phyloP scores from a whole-genome alignment of 2,329 filamentous ascomycete genomes.

The Dryadomyces quercivorus region DNA sequence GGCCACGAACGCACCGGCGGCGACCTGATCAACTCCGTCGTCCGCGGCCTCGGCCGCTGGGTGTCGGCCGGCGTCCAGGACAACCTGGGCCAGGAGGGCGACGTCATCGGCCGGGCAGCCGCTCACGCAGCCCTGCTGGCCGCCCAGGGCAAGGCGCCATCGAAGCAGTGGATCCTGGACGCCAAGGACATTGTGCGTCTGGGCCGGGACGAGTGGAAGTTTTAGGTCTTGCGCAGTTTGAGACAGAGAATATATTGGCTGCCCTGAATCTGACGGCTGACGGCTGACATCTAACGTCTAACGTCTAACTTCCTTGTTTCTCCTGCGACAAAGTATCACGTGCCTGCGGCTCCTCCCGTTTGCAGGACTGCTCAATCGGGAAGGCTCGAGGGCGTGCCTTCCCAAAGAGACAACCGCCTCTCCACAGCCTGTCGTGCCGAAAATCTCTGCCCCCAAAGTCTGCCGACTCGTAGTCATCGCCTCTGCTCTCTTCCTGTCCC shows the following conservation, averaged over 20 bases:
- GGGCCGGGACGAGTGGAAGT: constrained; percentile 46
- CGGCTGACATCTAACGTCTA: too few species aligned
- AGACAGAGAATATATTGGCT: background rate
- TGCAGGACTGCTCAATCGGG: background rate
- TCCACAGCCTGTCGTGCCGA: background rate
- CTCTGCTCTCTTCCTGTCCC: background rate
- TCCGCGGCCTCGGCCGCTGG: constrained; percentile 37
- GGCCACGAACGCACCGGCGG: constrained; percentile 39
- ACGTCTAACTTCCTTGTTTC: too few species aligned
- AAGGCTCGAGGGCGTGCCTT: background rate
- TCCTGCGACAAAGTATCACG: background rate
- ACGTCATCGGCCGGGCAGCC: constrained; percentile 58
- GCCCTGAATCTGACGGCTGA: too few species aligned
- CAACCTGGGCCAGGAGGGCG: constrained; percentile 58
- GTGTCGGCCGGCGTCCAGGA: constrained; percentile 48
- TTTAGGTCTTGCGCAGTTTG: background rate
- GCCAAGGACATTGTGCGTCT: constrained; percentile 52
- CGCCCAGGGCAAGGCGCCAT: constrained; percentile 44
- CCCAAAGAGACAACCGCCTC: background rate
- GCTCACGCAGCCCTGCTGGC: constrained; percentile 47
- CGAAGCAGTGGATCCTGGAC: constrained; percentile 49
- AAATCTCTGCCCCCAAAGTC: too few species aligned
- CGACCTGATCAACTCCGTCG: constrained; percentile 39
- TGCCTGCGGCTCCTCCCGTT: background rate
- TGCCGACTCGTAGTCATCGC: background rate